These are phyloP conservation scores for Botrytis fragariae DNA, from an alignment of 2,329 filamentous ascomycete species.

Conservation along the genomic window DNA sequence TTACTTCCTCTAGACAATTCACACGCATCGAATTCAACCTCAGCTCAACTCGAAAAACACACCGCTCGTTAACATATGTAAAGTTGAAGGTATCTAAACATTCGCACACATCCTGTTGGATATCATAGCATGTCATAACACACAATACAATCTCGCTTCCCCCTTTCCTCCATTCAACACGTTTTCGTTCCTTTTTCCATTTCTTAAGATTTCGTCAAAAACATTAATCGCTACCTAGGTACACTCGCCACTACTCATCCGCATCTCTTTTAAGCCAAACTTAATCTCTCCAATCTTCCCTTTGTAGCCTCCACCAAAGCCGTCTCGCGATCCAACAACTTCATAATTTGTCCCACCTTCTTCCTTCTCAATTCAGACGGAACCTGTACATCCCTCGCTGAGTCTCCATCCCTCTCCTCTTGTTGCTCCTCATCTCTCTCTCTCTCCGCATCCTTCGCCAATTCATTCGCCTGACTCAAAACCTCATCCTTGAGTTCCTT, in stretches of 20 bases:
- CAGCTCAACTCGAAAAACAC: not conserved
- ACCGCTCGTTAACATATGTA: not conserved
- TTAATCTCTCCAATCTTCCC: conserved; percentile 58
- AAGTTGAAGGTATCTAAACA: conserved; percentile 2
- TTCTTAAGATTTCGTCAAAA: not conserved
- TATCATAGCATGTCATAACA: not conserved
- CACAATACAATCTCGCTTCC: not conserved
- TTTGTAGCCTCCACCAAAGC: conserved; percentile 67
- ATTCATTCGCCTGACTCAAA: conserved; percentile 33
- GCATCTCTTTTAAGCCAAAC: conserved; percentile 20
- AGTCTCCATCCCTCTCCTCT: conserved; percentile 25
- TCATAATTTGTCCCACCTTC: conserved; percentile 63
- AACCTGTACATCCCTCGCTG: conserved; percentile 41
- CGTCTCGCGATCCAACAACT: conserved; percentile 62
- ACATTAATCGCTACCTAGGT: not conserved
- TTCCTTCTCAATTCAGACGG: conserved; percentile 59
- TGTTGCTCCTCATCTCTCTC: not conserved
- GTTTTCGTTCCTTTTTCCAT: too few species aligned
- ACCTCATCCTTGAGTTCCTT: conserved; percentile 43
- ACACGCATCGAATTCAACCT: not conserved
- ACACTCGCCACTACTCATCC: not conserved
- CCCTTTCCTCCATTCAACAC: not conserved
- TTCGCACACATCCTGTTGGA: not conserved
- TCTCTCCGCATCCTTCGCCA: conserved; percentile 4
- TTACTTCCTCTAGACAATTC: not conserved